Evolutionary conservation across 305 asterid genomes (phyloP).

Genomic region (Fraxinus angustifolia): DNA sequence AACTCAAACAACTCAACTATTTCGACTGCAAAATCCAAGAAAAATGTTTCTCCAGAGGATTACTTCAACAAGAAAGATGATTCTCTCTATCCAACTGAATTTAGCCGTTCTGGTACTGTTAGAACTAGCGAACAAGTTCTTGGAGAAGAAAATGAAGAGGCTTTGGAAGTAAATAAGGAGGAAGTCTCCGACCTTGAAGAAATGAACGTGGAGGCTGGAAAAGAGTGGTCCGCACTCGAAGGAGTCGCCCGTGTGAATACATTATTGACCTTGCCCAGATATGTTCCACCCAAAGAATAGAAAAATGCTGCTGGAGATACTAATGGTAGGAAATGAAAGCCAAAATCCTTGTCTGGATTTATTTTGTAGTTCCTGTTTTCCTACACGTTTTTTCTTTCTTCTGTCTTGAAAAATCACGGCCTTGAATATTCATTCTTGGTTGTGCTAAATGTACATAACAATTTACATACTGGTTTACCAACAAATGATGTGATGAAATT

Average conservation of each 20-base stretch:
- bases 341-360: conserved; percentile 3
- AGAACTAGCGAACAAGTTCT: conserved; percentile 20
- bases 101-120: conserved; percentile 29
- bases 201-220: conserved; percentile 29
- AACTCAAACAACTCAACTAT: conserved; percentile 30
- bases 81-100: conserved; percentile 19
- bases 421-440: conserved; percentile 18
- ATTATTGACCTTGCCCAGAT: conserved; percentile 70
- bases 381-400: conserved; percentile 1
- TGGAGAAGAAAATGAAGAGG: conserved; percentile 26
- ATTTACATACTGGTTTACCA: too few species aligned
- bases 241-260: conserved; percentile 78
- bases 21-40: conserved; percentile 28
- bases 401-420: not conserved
- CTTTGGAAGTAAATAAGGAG: conserved; percentile 17
- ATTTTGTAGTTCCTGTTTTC: not conserved
- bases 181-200: conserved; percentile 39
- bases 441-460: too few species aligned
- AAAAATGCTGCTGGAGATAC: conserved; percentile 36
- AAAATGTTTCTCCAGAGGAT: conserved; percentile 22
- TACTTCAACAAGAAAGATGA: conserved; percentile 20
- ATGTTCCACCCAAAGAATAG: conserved; percentile 50
- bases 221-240: conserved; percentile 63
- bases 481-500: too few species aligned
- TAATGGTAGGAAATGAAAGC: conserved; percentile 34